Conservation (phyloP, 2,329 filamentous ascomycete species). For the Thelonectria discophora region DNA sequence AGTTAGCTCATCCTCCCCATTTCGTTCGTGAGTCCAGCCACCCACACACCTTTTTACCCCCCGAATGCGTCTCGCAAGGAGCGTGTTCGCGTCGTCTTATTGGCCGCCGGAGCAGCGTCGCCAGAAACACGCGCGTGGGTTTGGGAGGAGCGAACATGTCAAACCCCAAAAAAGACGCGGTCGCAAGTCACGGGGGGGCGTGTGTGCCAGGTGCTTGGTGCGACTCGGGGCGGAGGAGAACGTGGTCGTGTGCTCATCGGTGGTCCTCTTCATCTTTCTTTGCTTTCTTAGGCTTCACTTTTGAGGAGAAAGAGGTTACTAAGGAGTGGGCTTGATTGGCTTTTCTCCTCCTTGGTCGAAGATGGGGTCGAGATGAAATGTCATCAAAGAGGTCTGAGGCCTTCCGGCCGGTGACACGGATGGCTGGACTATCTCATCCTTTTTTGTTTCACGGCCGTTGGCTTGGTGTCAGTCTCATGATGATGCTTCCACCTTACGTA, state of each 20-base stretch:
- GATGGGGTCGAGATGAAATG: neutral
- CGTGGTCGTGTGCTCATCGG: conserved; percentile 27
- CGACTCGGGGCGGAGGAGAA: neutral
- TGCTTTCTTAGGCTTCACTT: neutral
- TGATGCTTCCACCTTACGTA: conserved; percentile 13
- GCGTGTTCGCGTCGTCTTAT: conserved; percentile 36
- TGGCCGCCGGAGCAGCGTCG: conserved; percentile 31
- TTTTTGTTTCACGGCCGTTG: conserved; percentile 36
- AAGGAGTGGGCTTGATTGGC: neutral
- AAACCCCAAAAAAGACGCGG: conserved; percentile 17
- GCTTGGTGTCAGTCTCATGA: conserved; percentile 30
- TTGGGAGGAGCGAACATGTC: conserved; percentile 24
- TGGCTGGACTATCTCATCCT: conserved; percentile 28
- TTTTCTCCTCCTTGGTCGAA: neutral
- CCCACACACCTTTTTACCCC: conserved; percentile 30
- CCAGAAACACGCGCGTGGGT: conserved; percentile 39
- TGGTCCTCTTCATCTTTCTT: conserved; percentile 1
- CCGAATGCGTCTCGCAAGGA: conserved; percentile 32
- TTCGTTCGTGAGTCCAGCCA: conserved; percentile 37
- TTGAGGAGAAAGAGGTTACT: neutral
- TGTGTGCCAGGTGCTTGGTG: conserved; percentile 11
- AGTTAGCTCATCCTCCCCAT: conserved; percentile 30
- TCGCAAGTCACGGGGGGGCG: conserved; percentile 8
- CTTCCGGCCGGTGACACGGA: conserved; percentile 29
- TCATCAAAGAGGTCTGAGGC: conserved; percentile 11